Base-by-base conservation (phyloP, 2,329 filamentous ascomycete species). In the Alternaria tenuissima region DNA sequence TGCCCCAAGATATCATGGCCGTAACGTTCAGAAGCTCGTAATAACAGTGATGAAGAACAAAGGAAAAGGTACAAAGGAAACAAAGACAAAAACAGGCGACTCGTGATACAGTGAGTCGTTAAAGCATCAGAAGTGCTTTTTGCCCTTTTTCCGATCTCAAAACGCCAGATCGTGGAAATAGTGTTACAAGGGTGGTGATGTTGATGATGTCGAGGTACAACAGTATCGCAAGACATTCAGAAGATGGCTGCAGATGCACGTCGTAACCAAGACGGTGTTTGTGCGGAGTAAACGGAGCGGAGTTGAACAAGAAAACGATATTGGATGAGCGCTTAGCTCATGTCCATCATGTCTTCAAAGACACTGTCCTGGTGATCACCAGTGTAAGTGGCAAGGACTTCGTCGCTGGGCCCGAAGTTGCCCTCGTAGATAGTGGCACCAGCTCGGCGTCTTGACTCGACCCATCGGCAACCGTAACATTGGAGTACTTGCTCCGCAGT, bases 391-490 rank as follows among this genome's bases (percentile, higher is more conserved):
- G 67, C 68, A 55, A 88, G 81, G 20, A 88, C 82, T 63, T 89
- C 86, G 65, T 89, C 89, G 24, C 86, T 86, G 32, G 94, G 94
- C 4, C 95, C 95, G 91, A 94, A 99, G 76, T 92, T 95, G 64
- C 95, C 95, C 81, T 99, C 95, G 70, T 91, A 99, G 54, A 99
- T 89, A 0, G 93, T 97, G n/a, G 95, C 95, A 44, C 93, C 92
- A 11, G 93, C 92, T 56, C 91, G 89, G 56, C 93, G 89, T 63
- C 93, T 89, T 52, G 84, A 81, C 55, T 89, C 86, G 32, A 96
- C 90, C 91, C 95, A 99, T 62, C 85, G 86, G 53, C 97, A 85
- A 24, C 93, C 92, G 49, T 89, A 88, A 1, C 89, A 86, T 46
- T 86, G 81, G 47, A 97, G 85, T 11, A 99, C 81, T 64, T 96